Percentiles rank a stretch among this genome's conserved stretches.
Conservation (phyloP, 345 rosid species). For the Eucalyptus tenuipes region DNA sequence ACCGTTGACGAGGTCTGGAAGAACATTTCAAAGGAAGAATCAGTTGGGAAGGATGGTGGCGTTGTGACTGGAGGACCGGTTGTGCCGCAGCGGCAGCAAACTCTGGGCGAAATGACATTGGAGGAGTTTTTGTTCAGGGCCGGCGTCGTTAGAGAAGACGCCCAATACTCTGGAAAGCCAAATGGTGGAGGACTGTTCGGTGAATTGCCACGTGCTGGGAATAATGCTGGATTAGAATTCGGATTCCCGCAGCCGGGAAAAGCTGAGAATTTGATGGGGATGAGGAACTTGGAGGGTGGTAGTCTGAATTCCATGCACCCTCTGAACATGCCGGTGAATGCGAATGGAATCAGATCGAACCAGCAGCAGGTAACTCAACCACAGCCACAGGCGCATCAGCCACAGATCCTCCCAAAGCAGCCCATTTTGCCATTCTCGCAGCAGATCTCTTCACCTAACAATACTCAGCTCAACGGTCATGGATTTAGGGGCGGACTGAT, state of each 20-base stretch:
- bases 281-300: slow-evolving; percentile 8
- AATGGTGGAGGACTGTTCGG: slow-evolving; percentile 34
- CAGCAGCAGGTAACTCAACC: slow-evolving; percentile 12
- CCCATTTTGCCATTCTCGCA: not conserved
- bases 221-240: slow-evolving; percentile 24
- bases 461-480: slow-evolving; percentile 24
- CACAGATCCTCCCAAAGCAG: slow-evolving; percentile 12
- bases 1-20: slow-evolving; percentile 94
- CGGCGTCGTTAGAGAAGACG: slow-evolving; percentile 85
- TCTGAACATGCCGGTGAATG: slow-evolving; percentile 53
- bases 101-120: slow-evolving; percentile 84
- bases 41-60: slow-evolving; percentile 16
- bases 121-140: slow-evolving; percentile 87
- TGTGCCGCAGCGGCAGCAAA: slow-evolving; percentile 74
- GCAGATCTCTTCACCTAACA: slow-evolving; percentile 33
- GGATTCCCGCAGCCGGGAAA: slow-evolving; percentile 39
- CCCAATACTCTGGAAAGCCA: slow-evolving; percentile 21
- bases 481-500: slow-evolving; percentile 50
- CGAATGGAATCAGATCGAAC: slow-evolving; percentile 38
- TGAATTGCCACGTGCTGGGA: slow-evolving; percentile 12
- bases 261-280: slow-evolving; percentile 17
- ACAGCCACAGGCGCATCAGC: slow-evolving; percentile 21
- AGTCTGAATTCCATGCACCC: slow-evolving; percentile 36
- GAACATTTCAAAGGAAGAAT: slow-evolving; percentile 50
- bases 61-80: slow-evolving; percentile 4